Base-by-base conservation (phyloP, 2,329 filamentous ascomycete genomes). In the Xylariomycetidae sp. region DNA sequence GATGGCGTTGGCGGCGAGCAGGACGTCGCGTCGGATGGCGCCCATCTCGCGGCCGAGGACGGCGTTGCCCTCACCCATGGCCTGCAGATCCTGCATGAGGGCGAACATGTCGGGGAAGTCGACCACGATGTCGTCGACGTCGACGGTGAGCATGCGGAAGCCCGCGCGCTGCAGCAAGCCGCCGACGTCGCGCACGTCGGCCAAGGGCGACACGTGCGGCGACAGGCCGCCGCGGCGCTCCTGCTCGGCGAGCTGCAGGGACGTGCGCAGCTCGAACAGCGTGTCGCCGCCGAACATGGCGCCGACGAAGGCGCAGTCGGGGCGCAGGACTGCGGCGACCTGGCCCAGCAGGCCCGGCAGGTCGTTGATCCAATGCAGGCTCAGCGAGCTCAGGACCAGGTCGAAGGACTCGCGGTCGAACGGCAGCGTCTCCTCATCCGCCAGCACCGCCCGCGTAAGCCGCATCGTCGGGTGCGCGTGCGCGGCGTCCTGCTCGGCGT, bases 271-370 rank as follows among this genome's bases (percentile, higher is more conserved):
- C 67, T 98, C 92, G 56, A 82, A 98, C 1, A 98, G 71, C 6
- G 85, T 90, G 59, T 98, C 92, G 0, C 92, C 92, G 35, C 92
- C 92, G 40, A 95, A 81, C 89, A 98, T 98, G 46, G 90, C 90
- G 10, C 85, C 90, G 29, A 98, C 80, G 54, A 98, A 95, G 2
- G 93, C 88, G 36, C 76, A 74, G 58, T 98, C 92, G 0, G 90
- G 88, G 60, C 93, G 94, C 17, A 98, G 72, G 20, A 93, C 68
- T 44, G 76, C 74, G 66, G 95, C 94, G 55, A 95, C 82, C 54
- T 94, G 86, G 2, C 79, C 70, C 2, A 98, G 72, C 9, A 93
- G 68, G 1, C 83, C 85, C 0, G 92, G 92, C 5, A 98, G 75
- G 58, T 98, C 87, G 58, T 98, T 98, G 68, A 95, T 84, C 92